Base-by-base conservation (phyloP, 768 basidiomycete genomes). In the Panellus pusillus region DNA sequence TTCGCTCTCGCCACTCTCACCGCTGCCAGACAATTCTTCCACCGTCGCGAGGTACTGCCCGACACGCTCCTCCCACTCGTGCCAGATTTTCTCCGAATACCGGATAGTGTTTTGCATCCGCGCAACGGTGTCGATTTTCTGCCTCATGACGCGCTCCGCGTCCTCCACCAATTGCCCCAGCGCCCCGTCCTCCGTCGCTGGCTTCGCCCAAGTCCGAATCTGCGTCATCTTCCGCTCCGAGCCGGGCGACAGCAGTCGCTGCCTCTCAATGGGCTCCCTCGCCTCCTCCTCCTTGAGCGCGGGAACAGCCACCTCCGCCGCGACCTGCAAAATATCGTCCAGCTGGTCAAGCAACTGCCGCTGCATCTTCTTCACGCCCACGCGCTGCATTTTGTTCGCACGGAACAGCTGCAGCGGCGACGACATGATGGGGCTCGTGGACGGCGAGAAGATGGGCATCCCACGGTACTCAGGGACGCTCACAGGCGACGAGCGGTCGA, bases 51-150 rank as follows among this genome's bases (percentile, higher is more conserved):
- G 70, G 38, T 78, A 80, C 62, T 83, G 79, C 55, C 84, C 87
- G 13, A 97, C 87, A 62, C 83, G 85, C 64, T 91, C 89, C 70
- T 98, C 89, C 95, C 96, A 98, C 72, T 98, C 97, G 63, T 89
- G 88, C 75, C 96, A 86, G 28, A 97, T 91, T 74, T 95, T 96
- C 75, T 98, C 97, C 37, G 93, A 87, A 70, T 98, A 98, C 49
- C 91, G 80, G 62, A 99, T 94, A 17, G 94, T 98, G 66, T 96
- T 97, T 71, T 96, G 92, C 85, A 99, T 86, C 36, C 97, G 86
- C 58, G 93, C 89, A 44, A 98, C 91, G 61, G 89, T 93, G 69
- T 95, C 94, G 58, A 94, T 82, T 78, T 99, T 99, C 71, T 91
- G 87, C 29, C 91, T 79, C 80, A 95, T 90, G 45, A 95, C 79